Evolutionary conservation across 495 filamentous ascomycete genomes (phyloP).

Genomic region (Podospora comata): DNA sequence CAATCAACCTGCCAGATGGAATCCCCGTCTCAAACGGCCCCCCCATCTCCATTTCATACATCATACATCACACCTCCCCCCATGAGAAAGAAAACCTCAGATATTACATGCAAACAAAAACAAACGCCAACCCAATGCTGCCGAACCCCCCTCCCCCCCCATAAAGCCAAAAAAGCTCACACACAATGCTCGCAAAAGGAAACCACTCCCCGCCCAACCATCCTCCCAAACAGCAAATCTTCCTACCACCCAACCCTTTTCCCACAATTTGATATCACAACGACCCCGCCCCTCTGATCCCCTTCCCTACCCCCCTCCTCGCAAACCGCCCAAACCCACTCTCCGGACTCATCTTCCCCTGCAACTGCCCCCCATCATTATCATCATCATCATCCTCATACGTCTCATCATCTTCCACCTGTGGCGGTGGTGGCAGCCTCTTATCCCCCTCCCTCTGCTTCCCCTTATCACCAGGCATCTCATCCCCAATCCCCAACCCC

Average conservation of each 20-base stretch:
- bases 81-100: too few relatives aligned
- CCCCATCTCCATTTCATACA: too few relatives aligned
- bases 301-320: conserved; percentile 2
- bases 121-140: too few relatives aligned
- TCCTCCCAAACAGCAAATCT: too few relatives aligned
- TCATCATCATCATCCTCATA: conserved; percentile 24
- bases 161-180: too few relatives aligned
- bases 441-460: conserved; percentile 29
- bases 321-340: conserved; percentile 10
- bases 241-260: not conserved
- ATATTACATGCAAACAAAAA: too few relatives aligned
- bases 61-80: too few relatives aligned
- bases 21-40: too few relatives aligned
- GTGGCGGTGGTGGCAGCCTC: not conserved
- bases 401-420: not conserved
- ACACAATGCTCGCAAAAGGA: too few relatives aligned
- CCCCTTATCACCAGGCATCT: conserved; percentile 9
- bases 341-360: conserved; percentile 9
- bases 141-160: too few relatives aligned
- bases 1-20: too few relatives aligned
- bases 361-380: conserved; percentile 3
- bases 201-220: too few relatives aligned
- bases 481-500: conserved; percentile 4
- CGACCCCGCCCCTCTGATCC: conserved; percentile 28
- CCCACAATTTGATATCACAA: conserved; percentile 21